Conservation (phyloP, 2,329 filamentous ascomycete genomes). For the Cercospora sojina region DNA sequence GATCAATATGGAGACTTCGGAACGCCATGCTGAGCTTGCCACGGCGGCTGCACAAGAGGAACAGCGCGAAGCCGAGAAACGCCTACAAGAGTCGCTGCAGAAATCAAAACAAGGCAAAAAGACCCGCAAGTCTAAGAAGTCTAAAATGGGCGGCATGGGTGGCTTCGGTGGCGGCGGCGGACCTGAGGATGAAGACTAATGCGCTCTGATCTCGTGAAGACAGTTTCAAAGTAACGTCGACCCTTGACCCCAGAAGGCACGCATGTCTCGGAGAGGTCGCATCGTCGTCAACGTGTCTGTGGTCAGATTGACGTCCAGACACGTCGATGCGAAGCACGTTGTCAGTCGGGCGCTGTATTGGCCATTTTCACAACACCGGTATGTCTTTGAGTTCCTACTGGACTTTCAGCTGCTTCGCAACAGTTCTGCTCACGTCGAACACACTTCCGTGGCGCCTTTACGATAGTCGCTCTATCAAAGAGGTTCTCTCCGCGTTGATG, state of each 20-base stretch:
- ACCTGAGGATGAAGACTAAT: conserved; percentile 20
- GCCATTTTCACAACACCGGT: neutral
- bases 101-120: conserved; percentile 35
- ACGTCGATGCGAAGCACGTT: neutral
- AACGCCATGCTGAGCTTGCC: conserved; percentile 37
- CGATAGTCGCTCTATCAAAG: neutral
- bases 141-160: conserved; percentile 25
- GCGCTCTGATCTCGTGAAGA: neutral
- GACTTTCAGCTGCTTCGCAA: neutral
- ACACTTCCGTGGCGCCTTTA: neutral
- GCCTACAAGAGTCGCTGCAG: conserved; percentile 36
- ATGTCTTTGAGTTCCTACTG: neutral
- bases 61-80: conserved; percentile 37
- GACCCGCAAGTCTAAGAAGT: conserved; percentile 35
- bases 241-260: neutral
- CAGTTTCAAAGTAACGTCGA: neutral
- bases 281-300: neutral
- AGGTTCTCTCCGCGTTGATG: neutral
- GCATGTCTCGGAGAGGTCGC: neutral
- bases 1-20: conserved; percentile 34
- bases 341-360: neutral
- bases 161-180: conserved; percentile 26
- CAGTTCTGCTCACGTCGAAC: neutral
- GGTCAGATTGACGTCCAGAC: neutral
- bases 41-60: conserved; percentile 39